Conservation (phyloP, 148 eudicot species). For the Vaccinium darrowii region DNA sequence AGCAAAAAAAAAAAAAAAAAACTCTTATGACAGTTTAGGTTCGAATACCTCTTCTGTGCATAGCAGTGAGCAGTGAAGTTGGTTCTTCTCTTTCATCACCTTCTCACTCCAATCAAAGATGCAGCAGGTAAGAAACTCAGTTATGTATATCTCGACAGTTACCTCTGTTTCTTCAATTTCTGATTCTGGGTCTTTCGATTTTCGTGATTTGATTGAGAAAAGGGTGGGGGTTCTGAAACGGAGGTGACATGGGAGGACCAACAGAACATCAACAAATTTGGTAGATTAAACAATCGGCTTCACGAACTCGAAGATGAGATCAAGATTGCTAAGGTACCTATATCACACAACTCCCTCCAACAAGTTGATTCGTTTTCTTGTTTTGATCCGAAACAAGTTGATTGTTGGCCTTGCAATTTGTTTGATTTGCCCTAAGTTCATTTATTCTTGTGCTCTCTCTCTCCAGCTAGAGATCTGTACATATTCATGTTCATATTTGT, state of each 20-base stretch:
- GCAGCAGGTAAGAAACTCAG: constrained; percentile 16
- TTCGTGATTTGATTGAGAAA: constrained; percentile 7
- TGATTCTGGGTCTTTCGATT: background rate
- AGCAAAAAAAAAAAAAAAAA: too few species aligned
- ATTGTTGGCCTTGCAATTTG: background rate
- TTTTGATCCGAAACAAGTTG: background rate
- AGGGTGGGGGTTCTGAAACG: constrained; percentile 70
- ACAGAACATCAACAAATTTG: constrained; percentile 91
- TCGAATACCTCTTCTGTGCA: background rate
- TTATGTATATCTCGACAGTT: background rate
- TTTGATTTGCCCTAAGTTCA: background rate
- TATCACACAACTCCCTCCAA: background rate
- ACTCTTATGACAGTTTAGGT: background rate
- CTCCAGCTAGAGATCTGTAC: background rate
- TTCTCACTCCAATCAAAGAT: constrained; percentile 17
- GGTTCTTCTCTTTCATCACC: background rate
- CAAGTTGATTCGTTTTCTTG: background rate
- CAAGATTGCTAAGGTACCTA: constrained; percentile 64
- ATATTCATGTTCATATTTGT: background rate
- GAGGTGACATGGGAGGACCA: constrained; percentile 99
- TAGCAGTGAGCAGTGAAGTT: background rate
- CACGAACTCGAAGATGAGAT: constrained; percentile 88
- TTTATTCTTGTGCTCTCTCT: background rate
- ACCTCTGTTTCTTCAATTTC: background rate
- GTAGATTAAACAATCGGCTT: constrained; percentile 77